A percentile compares a stretch with the other conserved stretches of the same genome.
phyloP scores from a whole-genome alignment of 1,284 basidiomycete species.

The Fomitiporia mediterranea region DNA sequence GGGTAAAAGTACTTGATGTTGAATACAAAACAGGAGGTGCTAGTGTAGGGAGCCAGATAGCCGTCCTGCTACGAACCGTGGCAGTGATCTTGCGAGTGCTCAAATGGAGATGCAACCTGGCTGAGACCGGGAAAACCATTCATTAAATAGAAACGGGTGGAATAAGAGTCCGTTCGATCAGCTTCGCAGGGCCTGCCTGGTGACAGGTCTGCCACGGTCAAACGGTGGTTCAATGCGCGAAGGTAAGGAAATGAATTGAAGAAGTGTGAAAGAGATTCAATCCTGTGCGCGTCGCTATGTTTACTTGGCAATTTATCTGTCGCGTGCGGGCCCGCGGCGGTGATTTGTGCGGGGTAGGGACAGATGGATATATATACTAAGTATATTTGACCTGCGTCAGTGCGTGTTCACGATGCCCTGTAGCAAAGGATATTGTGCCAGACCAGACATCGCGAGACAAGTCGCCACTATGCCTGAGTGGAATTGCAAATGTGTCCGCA shows the following conservation, averaged over 20 bases:
- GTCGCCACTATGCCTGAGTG: too few relatives aligned
- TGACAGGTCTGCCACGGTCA: not conserved
- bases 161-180: not conserved
- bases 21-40: too few relatives aligned
- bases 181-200: not conserved
- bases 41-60: too few relatives aligned
- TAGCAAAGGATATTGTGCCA: too few relatives aligned
- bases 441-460: too few relatives aligned
- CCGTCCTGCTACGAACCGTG: not conserved
- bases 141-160: not conserved
- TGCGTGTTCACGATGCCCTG: too few relatives aligned
- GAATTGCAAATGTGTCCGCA: too few relatives aligned
- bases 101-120: not conserved
- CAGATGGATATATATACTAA: too few relatives aligned
- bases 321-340: slow-evolving; percentile 7
- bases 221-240: not conserved
- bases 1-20: too few relatives aligned
- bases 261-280: not conserved
- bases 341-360: not conserved
- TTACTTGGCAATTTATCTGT: not conserved
- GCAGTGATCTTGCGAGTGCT: slow-evolving; percentile 1
- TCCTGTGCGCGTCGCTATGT: not conserved
- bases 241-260: not conserved
- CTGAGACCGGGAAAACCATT: not conserved
- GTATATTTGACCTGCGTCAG: too few relatives aligned